Percentiles rank a stretch among this genome's conserved stretches.
phyloP scores from a whole-genome alignment of 1,284 basidiomycete genomes.

The Cutaneotrichosporon spelunceum region DNA sequence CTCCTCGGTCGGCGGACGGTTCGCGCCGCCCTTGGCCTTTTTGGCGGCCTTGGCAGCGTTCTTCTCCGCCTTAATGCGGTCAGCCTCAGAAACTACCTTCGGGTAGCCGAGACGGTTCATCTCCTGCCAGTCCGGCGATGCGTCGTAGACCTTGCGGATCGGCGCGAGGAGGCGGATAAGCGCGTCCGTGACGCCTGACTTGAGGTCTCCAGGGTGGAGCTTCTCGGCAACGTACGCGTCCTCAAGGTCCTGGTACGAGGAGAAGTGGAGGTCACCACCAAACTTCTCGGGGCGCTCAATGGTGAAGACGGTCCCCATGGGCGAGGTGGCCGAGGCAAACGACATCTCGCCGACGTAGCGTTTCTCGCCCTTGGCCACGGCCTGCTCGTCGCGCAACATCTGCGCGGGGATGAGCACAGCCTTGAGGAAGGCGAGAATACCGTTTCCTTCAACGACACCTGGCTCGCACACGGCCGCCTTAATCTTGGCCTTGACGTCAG shows the following conservation, averaged over 20 bases:
- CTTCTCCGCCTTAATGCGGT: slow-evolving; percentile 30
- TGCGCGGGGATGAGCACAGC: slow-evolving; percentile 88
- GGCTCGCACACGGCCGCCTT: slow-evolving; percentile 91
- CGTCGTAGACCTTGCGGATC: slow-evolving; percentile 72
- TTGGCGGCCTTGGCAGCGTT: slow-evolving; percentile 21
- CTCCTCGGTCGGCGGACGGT: slow-evolving; percentile 46
- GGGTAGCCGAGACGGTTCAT: slow-evolving; percentile 82
- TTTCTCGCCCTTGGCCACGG: slow-evolving; percentile 37
- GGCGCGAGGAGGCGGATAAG: slow-evolving; percentile 78
- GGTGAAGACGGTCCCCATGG: slow-evolving; percentile 77
- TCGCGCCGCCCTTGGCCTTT: slow-evolving; percentile 25
- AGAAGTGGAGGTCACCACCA: slow-evolving; percentile 80
- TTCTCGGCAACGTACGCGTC: slow-evolving; percentile 72
- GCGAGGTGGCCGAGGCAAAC: slow-evolving; percentile 66
- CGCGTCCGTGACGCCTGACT: slow-evolving; percentile 72
- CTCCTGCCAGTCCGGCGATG: slow-evolving; percentile 75
- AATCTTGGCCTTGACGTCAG: slow-evolving; percentile 82
- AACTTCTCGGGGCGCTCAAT: slow-evolving; percentile 73
- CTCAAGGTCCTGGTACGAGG: slow-evolving; percentile 64
- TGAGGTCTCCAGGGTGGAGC: slow-evolving; percentile 88
- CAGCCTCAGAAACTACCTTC: slow-evolving; percentile 25
- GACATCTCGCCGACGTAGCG: slow-evolving; percentile 51
- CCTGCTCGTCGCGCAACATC: slow-evolving; percentile 64
- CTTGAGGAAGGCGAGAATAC: slow-evolving; percentile 81
- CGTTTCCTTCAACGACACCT: slow-evolving; percentile 86